Evolutionary conservation across 257 asterid genomes (phyloP).

Genomic region (Primulina eburnea): DNA sequence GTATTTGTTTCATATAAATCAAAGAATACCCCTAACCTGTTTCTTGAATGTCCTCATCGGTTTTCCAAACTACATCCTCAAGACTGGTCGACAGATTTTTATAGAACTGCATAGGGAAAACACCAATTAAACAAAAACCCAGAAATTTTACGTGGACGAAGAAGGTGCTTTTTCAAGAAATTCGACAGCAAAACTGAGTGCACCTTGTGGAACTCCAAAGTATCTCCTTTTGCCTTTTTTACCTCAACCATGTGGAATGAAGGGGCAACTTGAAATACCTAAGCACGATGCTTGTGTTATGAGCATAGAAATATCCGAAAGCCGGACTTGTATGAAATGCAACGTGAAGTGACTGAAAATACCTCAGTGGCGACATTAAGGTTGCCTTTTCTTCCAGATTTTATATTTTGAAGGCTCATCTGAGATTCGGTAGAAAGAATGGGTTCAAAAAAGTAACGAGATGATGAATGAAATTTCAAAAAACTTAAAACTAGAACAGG

Average conservation of each 20-base stretch:
- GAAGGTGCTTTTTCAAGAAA: not conserved
- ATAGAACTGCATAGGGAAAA: conserved; percentile 56
- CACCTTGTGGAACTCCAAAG: conserved; percentile 71
- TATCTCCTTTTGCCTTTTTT: conserved; percentile 50
- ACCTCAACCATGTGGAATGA: conserved; percentile 53
- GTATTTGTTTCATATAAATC: not conserved
- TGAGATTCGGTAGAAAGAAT: conserved; percentile 19
- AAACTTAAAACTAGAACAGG: not conserved
- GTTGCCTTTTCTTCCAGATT: conserved; percentile 94
- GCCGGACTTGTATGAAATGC: not conserved
- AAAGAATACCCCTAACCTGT: conserved; percentile 32
- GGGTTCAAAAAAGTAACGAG: not conserved
- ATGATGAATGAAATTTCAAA: not conserved
- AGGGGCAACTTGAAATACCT: conserved; percentile 61
- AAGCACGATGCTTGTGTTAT: conserved; percentile 1
- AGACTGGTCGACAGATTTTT: conserved; percentile 68
- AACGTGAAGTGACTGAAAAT: conserved; percentile 8
- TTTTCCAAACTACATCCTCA: conserved; percentile 87
- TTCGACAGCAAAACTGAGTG: not conserved
- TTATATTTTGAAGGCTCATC: conserved; percentile 86
- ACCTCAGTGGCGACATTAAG: conserved; percentile 90
- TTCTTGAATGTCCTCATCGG: conserved; percentile 77
- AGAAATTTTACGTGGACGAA: not conserved
- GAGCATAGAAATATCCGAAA: conserved; percentile 9
- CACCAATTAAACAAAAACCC: not conserved